Base-by-base conservation (phyloP, 495 filamentous ascomycete species). In the Penicillium odoratum region DNA sequence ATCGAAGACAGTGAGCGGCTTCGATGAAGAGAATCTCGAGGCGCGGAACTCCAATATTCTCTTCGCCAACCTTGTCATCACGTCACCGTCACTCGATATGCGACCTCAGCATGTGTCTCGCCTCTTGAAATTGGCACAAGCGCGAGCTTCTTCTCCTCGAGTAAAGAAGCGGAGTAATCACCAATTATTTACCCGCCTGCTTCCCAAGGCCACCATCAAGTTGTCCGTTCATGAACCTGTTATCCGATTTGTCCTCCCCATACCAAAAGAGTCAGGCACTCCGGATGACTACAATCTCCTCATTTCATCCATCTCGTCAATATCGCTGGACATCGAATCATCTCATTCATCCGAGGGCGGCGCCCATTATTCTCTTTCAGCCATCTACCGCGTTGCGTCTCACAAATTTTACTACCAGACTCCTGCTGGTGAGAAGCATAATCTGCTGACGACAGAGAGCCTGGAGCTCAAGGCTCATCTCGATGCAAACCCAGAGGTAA, bases 361-460 rank as follows among this genome's bases (percentile, higher is more conserved):
- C 11, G 76, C 88, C 5, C 90, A 96, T 64, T 99, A 99, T 69
- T 87, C 88, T 21, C 76, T 99, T 9, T 83, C 85, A 7, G 90
- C 92, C 1, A 88, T 88, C 9, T 85, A 94, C 66, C 83, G 95
- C 42, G 77, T 97, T 45, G 85, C 89, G 51, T 90, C 90, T 3
- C 92, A 99, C 66, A 85, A 94, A 61, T 81, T 99, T 5, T 99
- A 98, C 72, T 99, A 99, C 68, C 95, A 96, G 63, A 97, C 92
- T 0, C 86, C 84, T 6, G 83, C 86, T 7, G 87, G 91, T 0
- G 83, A 83, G 55, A 88, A 91, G 55, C 91, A 96, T 64, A 88
- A 96, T 64, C 79, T 99, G 5, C 79, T 97, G 0, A 82, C 89
- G 54, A 95, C 87, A 1, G 93, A 98, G 56, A 86, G 83, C 26